phyloP scores from a whole-genome alignment of 2,329 filamentous ascomycete genomes.

The Penicillium sp. region DNA sequence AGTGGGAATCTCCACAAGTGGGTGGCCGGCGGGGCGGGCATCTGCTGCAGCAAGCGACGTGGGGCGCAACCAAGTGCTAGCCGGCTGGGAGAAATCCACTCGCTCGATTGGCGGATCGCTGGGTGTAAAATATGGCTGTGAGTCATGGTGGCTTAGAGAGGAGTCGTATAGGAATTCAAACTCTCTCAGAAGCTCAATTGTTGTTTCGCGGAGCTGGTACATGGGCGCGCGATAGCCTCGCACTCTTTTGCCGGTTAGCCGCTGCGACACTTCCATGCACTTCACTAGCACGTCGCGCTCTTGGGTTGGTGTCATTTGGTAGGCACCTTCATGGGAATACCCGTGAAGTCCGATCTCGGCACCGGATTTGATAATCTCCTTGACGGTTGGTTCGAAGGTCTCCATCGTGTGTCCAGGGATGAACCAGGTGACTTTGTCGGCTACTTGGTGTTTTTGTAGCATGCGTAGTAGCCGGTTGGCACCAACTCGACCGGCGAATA shows the following conservation, averaged over 20 bases:
- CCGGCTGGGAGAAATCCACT: not conserved
- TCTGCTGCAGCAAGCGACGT: not conserved
- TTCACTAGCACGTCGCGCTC: not conserved
- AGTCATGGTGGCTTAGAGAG: not conserved
- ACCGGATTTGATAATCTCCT: not conserved
- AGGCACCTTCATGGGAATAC: not conserved
- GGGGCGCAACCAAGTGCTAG: not conserved
- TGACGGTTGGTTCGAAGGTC: not conserved
- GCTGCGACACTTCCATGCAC: not conserved
- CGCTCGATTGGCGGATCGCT: not conserved
- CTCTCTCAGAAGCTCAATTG: not conserved
- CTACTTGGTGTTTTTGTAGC: not conserved
- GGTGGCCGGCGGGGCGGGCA: not conserved
- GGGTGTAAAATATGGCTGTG: not conserved
- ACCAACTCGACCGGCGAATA: not conserved
- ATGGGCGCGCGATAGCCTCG: not conserved
- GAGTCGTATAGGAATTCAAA: slow-evolving; percentile 1
- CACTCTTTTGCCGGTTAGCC: not conserved
- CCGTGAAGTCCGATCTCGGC: not conserved
- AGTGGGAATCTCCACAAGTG: not conserved
- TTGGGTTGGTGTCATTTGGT: not conserved
- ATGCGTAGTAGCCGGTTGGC: not conserved
- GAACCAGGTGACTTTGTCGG: not conserved
- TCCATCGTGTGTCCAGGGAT: not conserved
- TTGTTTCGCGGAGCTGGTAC: not conserved